These are phyloP conservation scores for Pistacia integerrima DNA, from an alignment of 345 rosid species.

Conservation along the genomic window DNA sequence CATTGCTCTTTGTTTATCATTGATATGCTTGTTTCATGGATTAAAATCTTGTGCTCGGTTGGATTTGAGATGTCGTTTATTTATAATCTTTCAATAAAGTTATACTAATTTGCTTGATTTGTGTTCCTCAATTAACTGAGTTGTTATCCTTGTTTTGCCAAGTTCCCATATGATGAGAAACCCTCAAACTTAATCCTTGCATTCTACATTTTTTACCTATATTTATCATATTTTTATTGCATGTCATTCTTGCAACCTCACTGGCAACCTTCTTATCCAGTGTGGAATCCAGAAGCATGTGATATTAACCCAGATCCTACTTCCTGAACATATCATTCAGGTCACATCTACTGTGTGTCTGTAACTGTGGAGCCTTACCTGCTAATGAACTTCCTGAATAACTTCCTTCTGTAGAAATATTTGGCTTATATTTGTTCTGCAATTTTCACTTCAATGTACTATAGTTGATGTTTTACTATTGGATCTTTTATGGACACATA, in stretches of 20 bases:
- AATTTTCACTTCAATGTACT: too few relatives aligned
- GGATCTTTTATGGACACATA: not conserved
- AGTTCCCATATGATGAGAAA: not conserved
- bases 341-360: not conserved
- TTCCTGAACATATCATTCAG: not conserved
- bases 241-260: not conserved
- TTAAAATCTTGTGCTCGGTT: not conserved
- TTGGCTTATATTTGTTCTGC: not conserved
- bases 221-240: not conserved
- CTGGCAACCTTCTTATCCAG: not conserved
- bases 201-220: not conserved
- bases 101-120: not conserved
- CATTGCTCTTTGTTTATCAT: not conserved
- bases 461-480: not conserved
- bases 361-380: not conserved
- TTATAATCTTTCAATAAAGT: not conserved
- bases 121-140: not conserved
- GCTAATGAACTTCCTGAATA: not conserved
- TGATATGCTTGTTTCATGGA: not conserved
- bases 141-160: not conserved
- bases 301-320: not conserved
- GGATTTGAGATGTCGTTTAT: not conserved
- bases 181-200: not conserved
- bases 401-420: not conserved
- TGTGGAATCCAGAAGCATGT: not conserved